phyloP scores from a whole-genome alignment of 2,329 filamentous ascomycete genomes.

The Phyllosticta citribraziliensis region DNA sequence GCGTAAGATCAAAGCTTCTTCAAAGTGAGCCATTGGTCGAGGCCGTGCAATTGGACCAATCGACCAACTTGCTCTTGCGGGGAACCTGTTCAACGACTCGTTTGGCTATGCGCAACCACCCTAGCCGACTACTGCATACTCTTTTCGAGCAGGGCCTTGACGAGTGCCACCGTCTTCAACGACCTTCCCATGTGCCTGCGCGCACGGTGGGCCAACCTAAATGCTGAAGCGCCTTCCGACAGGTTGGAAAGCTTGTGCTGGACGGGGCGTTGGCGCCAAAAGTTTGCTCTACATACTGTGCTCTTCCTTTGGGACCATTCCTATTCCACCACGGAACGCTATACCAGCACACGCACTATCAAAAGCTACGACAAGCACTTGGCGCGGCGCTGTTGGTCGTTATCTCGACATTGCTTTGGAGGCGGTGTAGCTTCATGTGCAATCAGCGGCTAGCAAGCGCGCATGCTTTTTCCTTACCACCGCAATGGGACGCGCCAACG shows the following conservation, averaged over 20 bases:
- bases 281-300: too few relatives aligned
- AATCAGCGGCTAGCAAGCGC: background rate
- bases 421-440: background rate
- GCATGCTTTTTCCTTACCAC: background rate
- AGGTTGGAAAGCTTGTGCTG: background rate
- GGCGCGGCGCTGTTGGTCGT: too few relatives aligned
- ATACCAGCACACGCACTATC: too few relatives aligned
- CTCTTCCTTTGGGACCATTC: too few relatives aligned
- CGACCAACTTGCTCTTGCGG: too few relatives aligned
- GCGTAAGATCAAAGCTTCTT: conserved; percentile 5
- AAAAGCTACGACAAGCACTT: too few relatives aligned
- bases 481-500: background rate
- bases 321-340: too few relatives aligned
- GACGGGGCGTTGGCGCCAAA: too few relatives aligned
- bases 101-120: background rate
- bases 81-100: background rate
- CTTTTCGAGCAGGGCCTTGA: background rate
- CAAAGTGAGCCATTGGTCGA: background rate
- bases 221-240: background rate
- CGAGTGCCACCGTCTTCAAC: background rate
- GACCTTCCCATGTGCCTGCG: background rate
- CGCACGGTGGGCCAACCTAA: background rate
- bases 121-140: background rate
- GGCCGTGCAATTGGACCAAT: too few relatives aligned
- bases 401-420: background rate